Base-by-base conservation (phyloP, 768 basidiomycete genomes). In the Serendipita sp. region DNA sequence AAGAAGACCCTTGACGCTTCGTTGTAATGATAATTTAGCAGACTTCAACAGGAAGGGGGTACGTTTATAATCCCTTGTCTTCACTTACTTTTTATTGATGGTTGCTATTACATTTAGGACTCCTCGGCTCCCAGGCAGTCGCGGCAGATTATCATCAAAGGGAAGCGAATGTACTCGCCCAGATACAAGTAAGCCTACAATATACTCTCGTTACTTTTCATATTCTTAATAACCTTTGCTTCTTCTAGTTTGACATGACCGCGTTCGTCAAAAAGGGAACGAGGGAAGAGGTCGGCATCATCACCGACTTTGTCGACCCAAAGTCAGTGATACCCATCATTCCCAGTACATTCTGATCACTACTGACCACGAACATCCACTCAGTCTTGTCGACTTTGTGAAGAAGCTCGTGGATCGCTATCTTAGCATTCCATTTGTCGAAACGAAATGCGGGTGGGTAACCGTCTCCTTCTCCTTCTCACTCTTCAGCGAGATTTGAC, bases 181-280 rank as follows among this genome's bases (percentile, higher is more conserved):
- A 90, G 88, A 84, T 84, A 69, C 89, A 90, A 78, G 86, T 88
- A 71, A 43, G 67, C 64, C 22, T 26, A 11, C 42, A 24, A 64
- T 58, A 63, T 70, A 64, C 68, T 61, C 38, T 53, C 73, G 58
- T 75, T 72, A n/a, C 75, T 74, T 60, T 66, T 70, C 51, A 22
- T 60, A 45, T 62, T 41, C 60, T 58, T 61, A 44, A 65, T 43
- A 38, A 63, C 20, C 16, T 20, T 5, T 63, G 24, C 45, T 56
- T 26, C 24, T 3, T 33, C 2, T 67, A 89, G 87, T 88, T 86
- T 69, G 89, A 91, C 71, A 91, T 91, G 90, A 92, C 90, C 22
- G 90, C 90, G 62, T 96, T 91, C 91, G 88, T 95, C 65, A 91
- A 91, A 80, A 73, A 73, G 69, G 89, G 88, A 38, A 84, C 84